Evolutionary conservation across 2,329 filamentous ascomycete genomes (phyloP).

Genomic region (Xylaria sp.): DNA sequence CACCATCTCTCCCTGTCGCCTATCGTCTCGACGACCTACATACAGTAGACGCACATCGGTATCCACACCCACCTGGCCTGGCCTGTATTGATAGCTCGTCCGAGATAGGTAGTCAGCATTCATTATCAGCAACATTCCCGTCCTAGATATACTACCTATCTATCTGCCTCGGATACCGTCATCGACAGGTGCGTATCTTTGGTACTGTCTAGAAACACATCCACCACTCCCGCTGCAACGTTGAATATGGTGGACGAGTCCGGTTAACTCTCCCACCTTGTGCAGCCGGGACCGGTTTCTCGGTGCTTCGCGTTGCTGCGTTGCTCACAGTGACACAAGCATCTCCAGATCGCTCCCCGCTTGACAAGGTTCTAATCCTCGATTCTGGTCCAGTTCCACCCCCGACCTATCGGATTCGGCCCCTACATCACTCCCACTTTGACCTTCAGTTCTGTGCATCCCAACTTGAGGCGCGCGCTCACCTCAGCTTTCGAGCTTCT

Average conservation of each 20-base stretch:
- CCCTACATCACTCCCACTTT: constrained; percentile 42
- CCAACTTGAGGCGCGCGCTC: constrained; percentile 35
- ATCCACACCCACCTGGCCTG: constrained; percentile 13
- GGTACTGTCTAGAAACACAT: neutral
- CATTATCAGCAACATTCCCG: constrained; percentile 18
- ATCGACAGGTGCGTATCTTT: constrained; percentile 20
- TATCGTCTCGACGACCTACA: neutral
- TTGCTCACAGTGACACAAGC: constrained; percentile 30
- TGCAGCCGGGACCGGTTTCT: constrained; percentile 18
- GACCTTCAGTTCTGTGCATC: constrained; percentile 35
- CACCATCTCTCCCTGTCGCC: neutral
- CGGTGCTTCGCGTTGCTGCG: constrained; percentile 23
- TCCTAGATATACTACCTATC: constrained; percentile 11
- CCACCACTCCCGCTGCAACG: neutral
- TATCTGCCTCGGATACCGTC: neutral
- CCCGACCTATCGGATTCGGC: constrained; percentile 44
- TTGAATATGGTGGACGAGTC: constrained; percentile 9
- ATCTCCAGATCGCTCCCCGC: constrained; percentile 29
- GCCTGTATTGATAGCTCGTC: constrained; percentile 2
- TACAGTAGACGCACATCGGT: neutral
- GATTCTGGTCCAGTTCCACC: constrained; percentile 32
- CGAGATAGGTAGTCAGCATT: constrained; percentile 23
- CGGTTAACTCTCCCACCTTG: constrained; percentile 20
- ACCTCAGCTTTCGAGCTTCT: constrained; percentile 37
- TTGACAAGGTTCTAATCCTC: constrained; percentile 39